Evolutionary conservation across 768 basidiomycete species (phyloP).

Genomic region (Tricholoma terreum): DNA sequence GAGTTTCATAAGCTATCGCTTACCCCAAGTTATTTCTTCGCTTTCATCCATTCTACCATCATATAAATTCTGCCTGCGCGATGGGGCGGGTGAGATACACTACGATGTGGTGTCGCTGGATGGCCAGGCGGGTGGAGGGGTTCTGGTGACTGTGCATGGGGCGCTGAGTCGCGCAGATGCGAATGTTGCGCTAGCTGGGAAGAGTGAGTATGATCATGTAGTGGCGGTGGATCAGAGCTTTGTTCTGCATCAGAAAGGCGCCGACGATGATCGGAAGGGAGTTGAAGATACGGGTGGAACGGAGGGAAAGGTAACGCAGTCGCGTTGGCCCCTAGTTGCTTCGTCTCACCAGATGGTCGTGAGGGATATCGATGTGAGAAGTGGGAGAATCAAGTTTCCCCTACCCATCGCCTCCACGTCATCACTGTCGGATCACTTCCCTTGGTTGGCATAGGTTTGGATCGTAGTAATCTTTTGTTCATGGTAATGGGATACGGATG

Average conservation of each 20-base stretch:
- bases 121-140: conserved; percentile 8
- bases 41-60: conserved; percentile 6
- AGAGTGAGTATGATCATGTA: conserved; percentile 3
- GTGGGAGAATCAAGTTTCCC: background rate
- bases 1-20: background rate
- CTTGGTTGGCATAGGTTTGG: background rate
- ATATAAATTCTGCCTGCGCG: conserved; percentile 23
- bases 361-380: background rate
- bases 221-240: conserved; percentile 29
- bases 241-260: conserved; percentile 18
- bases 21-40: background rate
- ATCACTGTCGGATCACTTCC: background rate
- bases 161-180: conserved; percentile 17
- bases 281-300: background rate
- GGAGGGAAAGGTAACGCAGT: background rate
- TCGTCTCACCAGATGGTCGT: conserved; percentile 25
- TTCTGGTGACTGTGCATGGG: conserved; percentile 26
- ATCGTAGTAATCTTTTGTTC: too few relatives aligned
- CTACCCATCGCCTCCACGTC: background rate
- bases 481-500: too few relatives aligned
- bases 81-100: conserved; percentile 8
- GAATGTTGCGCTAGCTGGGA: conserved; percentile 9
- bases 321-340: conserved; percentile 25
- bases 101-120: conserved; percentile 22
- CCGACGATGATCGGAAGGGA: background rate